These are phyloP conservation scores for Lasiodiplodia citricola DNA, from an alignment of 2,329 filamentous ascomycete species.

Conservation along the genomic window DNA sequence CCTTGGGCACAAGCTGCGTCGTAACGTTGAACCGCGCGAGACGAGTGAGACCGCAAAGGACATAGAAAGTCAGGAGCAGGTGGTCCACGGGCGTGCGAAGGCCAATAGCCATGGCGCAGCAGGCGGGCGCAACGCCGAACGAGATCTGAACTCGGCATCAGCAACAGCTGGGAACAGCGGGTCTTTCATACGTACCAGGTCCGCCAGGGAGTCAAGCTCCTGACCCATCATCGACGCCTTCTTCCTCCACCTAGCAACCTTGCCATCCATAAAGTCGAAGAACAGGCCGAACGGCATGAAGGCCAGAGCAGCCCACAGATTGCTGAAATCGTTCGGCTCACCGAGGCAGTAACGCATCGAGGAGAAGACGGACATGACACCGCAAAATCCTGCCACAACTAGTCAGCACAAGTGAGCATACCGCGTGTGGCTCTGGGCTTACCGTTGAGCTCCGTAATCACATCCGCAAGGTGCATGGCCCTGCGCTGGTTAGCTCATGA, in stretches of 20 bases:
- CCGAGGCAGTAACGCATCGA: conserved; percentile 91
- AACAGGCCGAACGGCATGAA: conserved; percentile 94
- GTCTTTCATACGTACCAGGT: conserved; percentile 69
- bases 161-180: background rate
- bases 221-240: conserved; percentile 99
- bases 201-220: conserved; percentile 93
- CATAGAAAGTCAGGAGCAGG: conserved; percentile 81
- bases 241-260: conserved; percentile 92
- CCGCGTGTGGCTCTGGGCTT: conserved; percentile 19
- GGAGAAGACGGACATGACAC: conserved; percentile 93
- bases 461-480: conserved; percentile 76
- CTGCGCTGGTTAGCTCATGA: conserved; percentile 33
- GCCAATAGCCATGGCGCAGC: conserved; percentile 86
- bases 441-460: conserved; percentile 84
- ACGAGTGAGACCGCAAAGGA: conserved; percentile 90
- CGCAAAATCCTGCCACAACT: conserved; percentile 70
- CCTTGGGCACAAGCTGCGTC: conserved; percentile 85
- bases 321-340: conserved; percentile 63
- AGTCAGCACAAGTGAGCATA: background rate
- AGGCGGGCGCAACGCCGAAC: conserved; percentile 89
- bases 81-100: conserved; percentile 85
- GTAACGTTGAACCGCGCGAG: conserved; percentile 98
- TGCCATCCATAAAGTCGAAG: conserved; percentile 98
- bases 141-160: conserved; percentile 70
- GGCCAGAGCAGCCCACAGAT: conserved; percentile 80